Conservation (phyloP, 75 land plant genomes). For the Adiantum capillusveneris region DNA sequence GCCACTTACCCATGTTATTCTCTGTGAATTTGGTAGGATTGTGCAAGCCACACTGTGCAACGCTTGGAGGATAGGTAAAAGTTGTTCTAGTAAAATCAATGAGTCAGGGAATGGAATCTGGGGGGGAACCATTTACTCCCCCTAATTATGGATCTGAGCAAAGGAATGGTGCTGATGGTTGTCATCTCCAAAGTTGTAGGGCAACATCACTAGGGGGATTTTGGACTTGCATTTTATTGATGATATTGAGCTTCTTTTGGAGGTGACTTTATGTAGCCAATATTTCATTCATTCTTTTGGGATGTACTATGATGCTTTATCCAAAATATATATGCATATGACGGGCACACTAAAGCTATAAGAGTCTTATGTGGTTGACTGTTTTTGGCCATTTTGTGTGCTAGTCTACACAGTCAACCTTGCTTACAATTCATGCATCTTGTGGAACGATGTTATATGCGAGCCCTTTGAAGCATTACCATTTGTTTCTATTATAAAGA, state of each 20-base stretch:
- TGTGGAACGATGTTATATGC: no score
- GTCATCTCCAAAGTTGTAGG: constrained; percentile 78
- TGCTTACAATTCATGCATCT: no score
- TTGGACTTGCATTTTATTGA: constrained; percentile 90
- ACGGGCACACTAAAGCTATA: no score
- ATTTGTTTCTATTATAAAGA: constrained; percentile 41
- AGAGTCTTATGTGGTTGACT: no score
- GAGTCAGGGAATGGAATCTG: constrained; percentile 26
- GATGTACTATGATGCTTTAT: no score
- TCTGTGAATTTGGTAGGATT: no score
- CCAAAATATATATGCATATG: neutral
- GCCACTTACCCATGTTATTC: no score
- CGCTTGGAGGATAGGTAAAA: constrained; percentile 43
- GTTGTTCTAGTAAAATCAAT: constrained; percentile 37
- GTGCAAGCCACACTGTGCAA: constrained; percentile 37
- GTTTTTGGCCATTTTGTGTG: no score
- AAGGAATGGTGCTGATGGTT: constrained; percentile 43
- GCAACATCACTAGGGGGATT: constrained; percentile 94
- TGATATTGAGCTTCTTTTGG: constrained; percentile 85
- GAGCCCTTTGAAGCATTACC: constrained; percentile 97
- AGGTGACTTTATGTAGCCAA: constrained; percentile 33
- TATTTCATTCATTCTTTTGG: no score
- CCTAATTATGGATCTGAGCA: constrained; percentile 13
- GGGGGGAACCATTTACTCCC: constrained; percentile 25
- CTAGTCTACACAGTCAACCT: no score